Evolutionary conservation across 2,329 filamentous ascomycete genomes (phyloP).

Genomic region (Diaporthe eres): DNA sequence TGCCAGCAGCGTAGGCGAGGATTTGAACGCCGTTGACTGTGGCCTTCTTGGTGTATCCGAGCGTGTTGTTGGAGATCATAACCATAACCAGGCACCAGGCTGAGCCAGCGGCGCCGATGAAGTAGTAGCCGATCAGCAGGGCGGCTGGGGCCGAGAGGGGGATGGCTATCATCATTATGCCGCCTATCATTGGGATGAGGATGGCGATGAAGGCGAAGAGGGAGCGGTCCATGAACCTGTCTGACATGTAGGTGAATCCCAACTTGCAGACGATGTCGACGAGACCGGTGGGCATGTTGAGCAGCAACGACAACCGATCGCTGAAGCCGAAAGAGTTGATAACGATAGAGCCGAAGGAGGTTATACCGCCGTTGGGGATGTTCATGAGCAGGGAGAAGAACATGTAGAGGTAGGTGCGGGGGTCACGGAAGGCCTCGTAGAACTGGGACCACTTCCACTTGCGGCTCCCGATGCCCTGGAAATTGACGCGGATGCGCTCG

Average conservation of each 20-base stretch:
- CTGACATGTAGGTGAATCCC: slow-evolving; percentile 48
- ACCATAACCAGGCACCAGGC: slow-evolving; percentile 48
- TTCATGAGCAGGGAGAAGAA: slow-evolving; percentile 57
- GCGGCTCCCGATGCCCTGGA: slow-evolving; percentile 64
- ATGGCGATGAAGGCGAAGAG: slow-evolving; percentile 47
- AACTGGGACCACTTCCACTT: slow-evolving; percentile 61
- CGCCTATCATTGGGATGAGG: slow-evolving; percentile 48
- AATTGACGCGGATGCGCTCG: slow-evolving; percentile 62
- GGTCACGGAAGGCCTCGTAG: slow-evolving; percentile 61
- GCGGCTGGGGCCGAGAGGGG: slow-evolving; percentile 41
- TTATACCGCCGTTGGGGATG: slow-evolving; percentile 46
- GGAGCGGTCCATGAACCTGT: slow-evolving; percentile 46
- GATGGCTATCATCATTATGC: slow-evolving; percentile 48
- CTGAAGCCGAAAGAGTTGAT: slow-evolving; percentile 44
- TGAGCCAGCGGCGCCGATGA: slow-evolving; percentile 45
- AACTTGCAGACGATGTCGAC: slow-evolving; percentile 44
- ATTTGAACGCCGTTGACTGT: slow-evolving; percentile 47
- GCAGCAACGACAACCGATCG: slow-evolving; percentile 43
- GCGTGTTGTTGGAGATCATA: slow-evolving; percentile 49
- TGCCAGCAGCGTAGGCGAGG: slow-evolving; percentile 47
- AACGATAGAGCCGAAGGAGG: slow-evolving; percentile 42
- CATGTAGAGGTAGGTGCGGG: slow-evolving; percentile 68
- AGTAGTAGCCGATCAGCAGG: slow-evolving; percentile 46
- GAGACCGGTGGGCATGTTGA: slow-evolving; percentile 45
- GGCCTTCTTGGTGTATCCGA: slow-evolving; percentile 50